phyloP scores from a whole-genome alignment of 2,329 filamentous ascomycete species.

The Aspergillus terreus region DNA sequence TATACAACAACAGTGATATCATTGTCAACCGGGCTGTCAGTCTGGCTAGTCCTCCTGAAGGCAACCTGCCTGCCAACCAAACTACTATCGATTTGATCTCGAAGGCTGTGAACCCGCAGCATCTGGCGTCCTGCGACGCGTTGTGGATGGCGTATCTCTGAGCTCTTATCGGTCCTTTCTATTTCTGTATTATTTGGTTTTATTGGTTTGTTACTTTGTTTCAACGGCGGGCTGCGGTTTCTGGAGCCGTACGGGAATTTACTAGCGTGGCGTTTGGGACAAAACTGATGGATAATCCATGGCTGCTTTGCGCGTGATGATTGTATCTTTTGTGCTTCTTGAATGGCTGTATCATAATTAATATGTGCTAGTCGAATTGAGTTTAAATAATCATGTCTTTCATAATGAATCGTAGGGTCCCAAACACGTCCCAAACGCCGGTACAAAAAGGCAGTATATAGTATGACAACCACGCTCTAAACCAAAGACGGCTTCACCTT shows the following conservation, averaged over 20 bases:
- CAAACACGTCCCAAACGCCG: constrained; percentile 10
- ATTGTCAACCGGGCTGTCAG: constrained; percentile 88
- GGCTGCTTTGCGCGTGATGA: not conserved
- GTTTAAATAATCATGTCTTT: not conserved
- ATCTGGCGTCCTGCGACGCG: constrained; percentile 81
- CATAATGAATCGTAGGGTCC: constrained; percentile 2
- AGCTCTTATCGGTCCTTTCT: constrained; percentile 8
- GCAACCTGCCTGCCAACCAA: constrained; percentile 87
- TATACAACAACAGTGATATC: constrained; percentile 81
- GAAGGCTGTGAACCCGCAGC: constrained; percentile 88
- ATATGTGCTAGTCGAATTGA: not conserved
- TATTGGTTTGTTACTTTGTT: constrained; percentile 13
- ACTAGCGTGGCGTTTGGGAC: constrained; percentile 23
- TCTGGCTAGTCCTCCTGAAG: constrained; percentile 72
- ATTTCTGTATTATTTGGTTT: constrained; percentile 10
- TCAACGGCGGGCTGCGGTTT: constrained; percentile 5
- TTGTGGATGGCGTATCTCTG: constrained; percentile 97
- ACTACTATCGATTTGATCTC: constrained; percentile 92
- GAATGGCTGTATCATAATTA: constrained; percentile 13
- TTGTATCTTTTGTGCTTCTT: constrained; percentile 14
- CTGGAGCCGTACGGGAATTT: constrained; percentile 4
- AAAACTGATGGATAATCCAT: constrained; percentile 3
- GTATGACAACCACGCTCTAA: constrained; percentile 7
- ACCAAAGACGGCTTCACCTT: constrained; percentile 63
- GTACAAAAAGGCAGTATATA: not conserved